phyloP scores from a whole-genome alignment of 768 basidiomycete genomes.

The Cyclocybe cylindracea region DNA sequence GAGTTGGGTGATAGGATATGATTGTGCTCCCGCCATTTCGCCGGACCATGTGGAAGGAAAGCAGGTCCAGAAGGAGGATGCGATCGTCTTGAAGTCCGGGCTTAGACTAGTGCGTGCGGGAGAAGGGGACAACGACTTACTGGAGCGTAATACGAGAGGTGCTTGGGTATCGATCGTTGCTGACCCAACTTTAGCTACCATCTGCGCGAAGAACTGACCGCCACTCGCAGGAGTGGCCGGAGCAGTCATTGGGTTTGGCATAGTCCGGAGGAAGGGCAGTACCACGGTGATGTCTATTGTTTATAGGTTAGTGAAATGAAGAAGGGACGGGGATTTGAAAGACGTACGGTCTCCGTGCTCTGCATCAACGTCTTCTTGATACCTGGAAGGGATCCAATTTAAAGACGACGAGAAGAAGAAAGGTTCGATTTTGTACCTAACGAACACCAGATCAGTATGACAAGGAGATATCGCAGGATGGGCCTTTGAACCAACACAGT shows the following conservation, averaged over 20 bases:
- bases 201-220: constrained; percentile 9
- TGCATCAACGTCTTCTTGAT: constrained; percentile 45
- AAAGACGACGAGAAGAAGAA: constrained; percentile 67
- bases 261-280: constrained; percentile 44
- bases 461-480: not conserved
- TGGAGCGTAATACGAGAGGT: constrained; percentile 27
- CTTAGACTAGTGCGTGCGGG: not conserved
- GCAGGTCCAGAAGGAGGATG: constrained; percentile 40
- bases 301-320: not conserved
- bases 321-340: not conserved
- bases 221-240: constrained; percentile 3
- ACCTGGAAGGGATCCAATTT: constrained; percentile 67
- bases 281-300: constrained; percentile 52
- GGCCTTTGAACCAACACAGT: constrained; percentile 34
- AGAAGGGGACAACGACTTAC: constrained; percentile 4
- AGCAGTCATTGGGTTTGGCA: constrained; percentile 16
- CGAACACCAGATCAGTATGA: not conserved
- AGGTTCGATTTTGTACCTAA: constrained; percentile 56
- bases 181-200: constrained; percentile 12
- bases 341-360: constrained; percentile 49
- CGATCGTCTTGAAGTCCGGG: constrained; percentile 21
- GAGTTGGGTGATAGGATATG: constrained; percentile 44
- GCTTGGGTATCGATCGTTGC: constrained; percentile 37
- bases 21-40: constrained; percentile 40
- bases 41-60: constrained; percentile 45